A percentile compares a stretch with the other conserved stretches of the same genome.
phyloP scores from a whole-genome alignment of 441 rosid species.

The Pelargonium cotyledonis region DNA sequence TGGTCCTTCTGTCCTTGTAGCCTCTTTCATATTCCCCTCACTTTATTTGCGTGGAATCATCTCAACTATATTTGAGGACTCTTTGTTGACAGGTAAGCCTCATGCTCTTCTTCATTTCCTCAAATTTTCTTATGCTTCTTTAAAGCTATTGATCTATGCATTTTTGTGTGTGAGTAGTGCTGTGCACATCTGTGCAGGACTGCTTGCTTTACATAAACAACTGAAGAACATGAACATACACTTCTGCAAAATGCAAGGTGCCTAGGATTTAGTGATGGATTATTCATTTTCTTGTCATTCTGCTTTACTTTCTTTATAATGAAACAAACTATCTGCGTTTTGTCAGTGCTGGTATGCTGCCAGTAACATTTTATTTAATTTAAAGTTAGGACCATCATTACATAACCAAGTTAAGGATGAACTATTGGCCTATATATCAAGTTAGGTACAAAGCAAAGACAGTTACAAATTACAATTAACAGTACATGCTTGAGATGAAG shows the following conservation, averaged over 20 bases:
- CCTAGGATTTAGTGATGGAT: not conserved
- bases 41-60: slow-evolving; percentile 68
- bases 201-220: not conserved
- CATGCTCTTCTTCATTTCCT: not conserved
- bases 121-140: not conserved
- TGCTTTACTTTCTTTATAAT: not conserved
- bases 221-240: not conserved
- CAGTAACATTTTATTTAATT: no score
- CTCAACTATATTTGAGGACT: slow-evolving; percentile 81
- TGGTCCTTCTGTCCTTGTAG: slow-evolving; percentile 87
- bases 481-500: not conserved
- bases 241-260: not conserved
- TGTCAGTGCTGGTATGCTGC: not conserved
- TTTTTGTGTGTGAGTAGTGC: not conserved
- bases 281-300: not conserved
- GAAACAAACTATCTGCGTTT: not conserved
- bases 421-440: not conserved
- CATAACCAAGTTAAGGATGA: not conserved
- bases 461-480: not conserved
- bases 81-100: slow-evolving; percentile 72
- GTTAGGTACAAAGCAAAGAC: not conserved
- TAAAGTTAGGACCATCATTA: not conserved
- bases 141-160: not conserved
- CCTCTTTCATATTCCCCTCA: slow-evolving; percentile 85
- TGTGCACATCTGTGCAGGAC: no score